These are phyloP conservation scores for Luffa aegyptiaca DNA, from an alignment of 306 rosid species.

Conservation along the genomic window DNA sequence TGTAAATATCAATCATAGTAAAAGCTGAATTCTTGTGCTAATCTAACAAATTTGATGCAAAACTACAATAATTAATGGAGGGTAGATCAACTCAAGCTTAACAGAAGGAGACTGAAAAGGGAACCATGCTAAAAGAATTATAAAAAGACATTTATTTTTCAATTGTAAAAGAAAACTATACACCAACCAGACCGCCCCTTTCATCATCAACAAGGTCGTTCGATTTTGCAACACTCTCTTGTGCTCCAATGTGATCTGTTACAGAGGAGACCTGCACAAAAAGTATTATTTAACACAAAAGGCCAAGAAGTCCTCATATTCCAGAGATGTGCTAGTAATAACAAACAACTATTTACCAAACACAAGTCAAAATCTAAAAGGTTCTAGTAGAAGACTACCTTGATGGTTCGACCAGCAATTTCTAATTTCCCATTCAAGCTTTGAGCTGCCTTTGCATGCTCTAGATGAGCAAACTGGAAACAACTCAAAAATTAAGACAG, in stretches of 20 bases:
- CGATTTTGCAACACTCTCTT: conserved; percentile 72
- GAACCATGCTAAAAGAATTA: not conserved
- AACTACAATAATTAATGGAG: not conserved
- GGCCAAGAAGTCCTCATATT: too few relatives aligned
- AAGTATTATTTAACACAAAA: too few relatives aligned
- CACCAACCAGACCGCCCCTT: conserved; percentile 89
- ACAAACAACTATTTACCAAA: too few relatives aligned
- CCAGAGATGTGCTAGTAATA: too few relatives aligned
- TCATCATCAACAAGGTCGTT: conserved; percentile 97
- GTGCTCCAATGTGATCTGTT: conserved; percentile 81
- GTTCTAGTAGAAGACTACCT: too few relatives aligned
- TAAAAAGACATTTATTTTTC: not conserved
- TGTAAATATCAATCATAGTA: not conserved
- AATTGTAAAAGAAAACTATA: not conserved
- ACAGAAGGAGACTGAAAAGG: not conserved
- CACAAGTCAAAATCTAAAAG: too few relatives aligned
- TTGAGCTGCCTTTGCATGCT: too few relatives aligned
- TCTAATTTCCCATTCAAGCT: too few relatives aligned
- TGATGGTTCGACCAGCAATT: too few relatives aligned
- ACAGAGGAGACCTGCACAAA: too few relatives aligned
- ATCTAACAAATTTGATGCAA: not conserved
- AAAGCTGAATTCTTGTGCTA: not conserved
- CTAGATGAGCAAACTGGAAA: too few relatives aligned
- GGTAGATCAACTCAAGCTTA: not conserved
- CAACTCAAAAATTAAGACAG: too few relatives aligned